Base-by-base conservation (phyloP, 495 filamentous ascomycete genomes). In the Sabuloglossum arenarium region DNA sequence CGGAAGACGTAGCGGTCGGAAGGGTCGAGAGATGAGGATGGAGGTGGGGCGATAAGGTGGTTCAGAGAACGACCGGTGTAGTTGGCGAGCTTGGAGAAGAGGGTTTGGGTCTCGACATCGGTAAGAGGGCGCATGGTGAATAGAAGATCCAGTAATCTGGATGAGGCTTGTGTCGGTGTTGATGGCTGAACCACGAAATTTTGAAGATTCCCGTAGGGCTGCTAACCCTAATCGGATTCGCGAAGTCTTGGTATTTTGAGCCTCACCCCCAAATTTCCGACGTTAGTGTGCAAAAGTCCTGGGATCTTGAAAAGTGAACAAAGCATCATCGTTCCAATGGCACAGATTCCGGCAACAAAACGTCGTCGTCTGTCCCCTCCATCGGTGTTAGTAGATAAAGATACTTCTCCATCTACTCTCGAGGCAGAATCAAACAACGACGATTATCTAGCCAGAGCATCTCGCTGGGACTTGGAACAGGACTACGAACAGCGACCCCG, bases 401-500 rank as follows among this genome's bases (percentile, higher is more conserved):
- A 69, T 43, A 64, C 66, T 0, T 69, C 70, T 14, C 58, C 61
- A 57, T 62, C 64, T 27, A 62, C 70, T 29, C 49, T 58, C 45
- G 61, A 58, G 61, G 50, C 51, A 49, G 42, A 65, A 57, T 54
- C 64, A 54, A 62, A 60, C 60, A 46, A 57, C 21, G 47, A 51
- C 25, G 47, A 51, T 10, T 28, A 51, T 14, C 24, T 51, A 29
- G 61, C 56, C 57, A 66, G 66, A 53, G 74, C 70, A 54, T 67
- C 72, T 39, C 69, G 75, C 64, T 96, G 91, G 91, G 77, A 94
- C 65, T 74, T 94, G 49, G 91, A 98, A 68, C 83, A 96, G 61
- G 79, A 82, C 62, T 98, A 97, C 73, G 89, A 94, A 68, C 75
- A 75, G 42, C 78, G 76, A 60, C 81, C 84, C 27, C 75, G 87